phyloP scores from a whole-genome alignment of 495 filamentous ascomycete species.

The Neurospora sp. region DNA sequence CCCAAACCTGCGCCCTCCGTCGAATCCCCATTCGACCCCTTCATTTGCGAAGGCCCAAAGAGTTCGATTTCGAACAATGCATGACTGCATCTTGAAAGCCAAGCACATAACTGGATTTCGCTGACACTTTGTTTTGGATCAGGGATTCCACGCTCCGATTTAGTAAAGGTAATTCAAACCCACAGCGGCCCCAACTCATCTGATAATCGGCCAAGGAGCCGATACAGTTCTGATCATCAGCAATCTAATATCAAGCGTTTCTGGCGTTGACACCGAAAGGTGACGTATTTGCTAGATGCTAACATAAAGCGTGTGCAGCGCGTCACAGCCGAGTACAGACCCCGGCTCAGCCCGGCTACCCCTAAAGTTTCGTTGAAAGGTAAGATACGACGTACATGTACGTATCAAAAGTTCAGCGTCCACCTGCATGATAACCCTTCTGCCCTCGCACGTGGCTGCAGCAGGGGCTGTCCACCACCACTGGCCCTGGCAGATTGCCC shows the following conservation, averaged over 20 bases:
- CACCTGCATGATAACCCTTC: background rate
- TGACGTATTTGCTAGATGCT: background rate
- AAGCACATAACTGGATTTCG: background rate
- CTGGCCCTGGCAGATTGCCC: background rate
- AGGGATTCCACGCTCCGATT: background rate
- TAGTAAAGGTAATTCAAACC: background rate
- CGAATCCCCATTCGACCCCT: background rate
- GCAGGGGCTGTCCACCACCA: background rate
- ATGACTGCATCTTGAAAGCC: background rate
- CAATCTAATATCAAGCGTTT: background rate
- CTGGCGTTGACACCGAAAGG: background rate
- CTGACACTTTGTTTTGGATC: background rate
- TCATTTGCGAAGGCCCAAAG: background rate
- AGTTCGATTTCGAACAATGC: background rate
- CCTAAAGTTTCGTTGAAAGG: background rate
- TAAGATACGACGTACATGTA: background rate
- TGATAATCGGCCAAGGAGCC: background rate
- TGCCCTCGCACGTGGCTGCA: background rate
- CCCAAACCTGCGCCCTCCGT: background rate
- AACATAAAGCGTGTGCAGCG: background rate
- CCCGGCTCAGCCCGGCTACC: background rate
- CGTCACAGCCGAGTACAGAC: background rate
- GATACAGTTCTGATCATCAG: background rate
- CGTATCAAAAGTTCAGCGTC: background rate
- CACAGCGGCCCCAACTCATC: background rate